Conservation (phyloP, 306 rosid species). For the Begonia loranthoides region DNA sequence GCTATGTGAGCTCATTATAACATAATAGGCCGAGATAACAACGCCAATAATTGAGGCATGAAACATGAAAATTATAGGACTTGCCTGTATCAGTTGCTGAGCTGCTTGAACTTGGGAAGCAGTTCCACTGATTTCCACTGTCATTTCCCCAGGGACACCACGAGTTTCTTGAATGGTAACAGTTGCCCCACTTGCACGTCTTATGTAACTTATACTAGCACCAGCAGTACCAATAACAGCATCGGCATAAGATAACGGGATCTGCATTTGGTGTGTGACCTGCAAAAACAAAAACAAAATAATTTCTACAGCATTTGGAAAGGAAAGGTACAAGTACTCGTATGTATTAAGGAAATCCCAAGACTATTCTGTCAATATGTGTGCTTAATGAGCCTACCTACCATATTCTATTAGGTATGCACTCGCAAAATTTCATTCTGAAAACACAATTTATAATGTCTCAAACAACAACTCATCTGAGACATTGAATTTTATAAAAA, state of each 20-base stretch:
- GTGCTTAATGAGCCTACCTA: background rate
- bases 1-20: too few species aligned
- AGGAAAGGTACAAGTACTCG: background rate
- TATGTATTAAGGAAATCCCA: background rate
- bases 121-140: slow-evolving; percentile 92
- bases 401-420: too few species aligned
- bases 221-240: slow-evolving; percentile 98
- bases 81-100: slow-evolving; percentile 91
- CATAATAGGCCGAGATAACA: too few species aligned
- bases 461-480: too few species aligned
- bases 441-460: too few species aligned
- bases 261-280: slow-evolving; percentile 90
- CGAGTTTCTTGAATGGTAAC: slow-evolving; percentile 91
- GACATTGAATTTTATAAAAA: too few species aligned
- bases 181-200: slow-evolving; percentile 94
- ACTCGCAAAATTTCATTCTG: too few species aligned
- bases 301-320: background rate
- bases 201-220: slow-evolving; percentile 84
- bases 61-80: background rate
- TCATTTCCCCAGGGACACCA: slow-evolving; percentile 99
- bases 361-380: background rate
- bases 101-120: slow-evolving; percentile 95
- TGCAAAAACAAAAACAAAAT: slow-evolving; percentile 31
- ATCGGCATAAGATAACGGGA: slow-evolving; percentile 88
- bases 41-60: too few species aligned